These are phyloP conservation scores for Candolleomyces eurysporus DNA, from an alignment of 768 basidiomycete species.

Conservation along the genomic window DNA sequence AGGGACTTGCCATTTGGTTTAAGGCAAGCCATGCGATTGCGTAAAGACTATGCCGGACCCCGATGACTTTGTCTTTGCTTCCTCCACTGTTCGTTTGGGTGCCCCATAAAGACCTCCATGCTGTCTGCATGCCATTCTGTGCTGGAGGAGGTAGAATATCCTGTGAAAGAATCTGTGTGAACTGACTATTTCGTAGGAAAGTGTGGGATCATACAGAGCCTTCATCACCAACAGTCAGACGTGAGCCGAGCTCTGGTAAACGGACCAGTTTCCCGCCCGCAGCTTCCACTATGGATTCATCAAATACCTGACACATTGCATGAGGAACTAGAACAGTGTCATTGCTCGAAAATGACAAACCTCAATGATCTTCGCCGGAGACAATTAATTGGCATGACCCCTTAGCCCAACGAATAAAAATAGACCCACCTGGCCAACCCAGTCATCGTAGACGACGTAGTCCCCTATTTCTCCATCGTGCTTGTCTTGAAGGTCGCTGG, in stretches of 20 bases:
- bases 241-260: constrained; percentile 75
- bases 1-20: constrained; percentile 68
- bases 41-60: constrained; percentile 72
- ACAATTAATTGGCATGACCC: constrained; percentile 11
- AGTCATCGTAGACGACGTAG: constrained; percentile 79
- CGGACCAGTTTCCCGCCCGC: constrained; percentile 62
- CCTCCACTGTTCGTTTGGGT: constrained; percentile 31
- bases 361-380: constrained; percentile 61
- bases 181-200: not conserved
- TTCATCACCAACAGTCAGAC: constrained; percentile 71
- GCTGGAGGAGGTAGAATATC: constrained; percentile 62
- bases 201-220: constrained; percentile 53
- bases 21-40: constrained; percentile 86
- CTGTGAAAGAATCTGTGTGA: constrained; percentile 28
- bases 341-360: constrained; percentile 30
- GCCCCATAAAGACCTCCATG: constrained; percentile 42
- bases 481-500: constrained; percentile 55
- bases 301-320: constrained; percentile 58
- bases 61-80: constrained; percentile 60
- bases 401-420: not conserved
- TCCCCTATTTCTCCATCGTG: constrained; percentile 72
- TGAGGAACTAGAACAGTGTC: not conserved
- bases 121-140: constrained; percentile 37
- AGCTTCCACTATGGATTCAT: constrained; percentile 76
- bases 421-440: constrained; percentile 82